These are phyloP conservation scores for Nemania bipapillata DNA, from an alignment of 2,329 filamentous ascomycete genomes.

Conservation along the genomic window DNA sequence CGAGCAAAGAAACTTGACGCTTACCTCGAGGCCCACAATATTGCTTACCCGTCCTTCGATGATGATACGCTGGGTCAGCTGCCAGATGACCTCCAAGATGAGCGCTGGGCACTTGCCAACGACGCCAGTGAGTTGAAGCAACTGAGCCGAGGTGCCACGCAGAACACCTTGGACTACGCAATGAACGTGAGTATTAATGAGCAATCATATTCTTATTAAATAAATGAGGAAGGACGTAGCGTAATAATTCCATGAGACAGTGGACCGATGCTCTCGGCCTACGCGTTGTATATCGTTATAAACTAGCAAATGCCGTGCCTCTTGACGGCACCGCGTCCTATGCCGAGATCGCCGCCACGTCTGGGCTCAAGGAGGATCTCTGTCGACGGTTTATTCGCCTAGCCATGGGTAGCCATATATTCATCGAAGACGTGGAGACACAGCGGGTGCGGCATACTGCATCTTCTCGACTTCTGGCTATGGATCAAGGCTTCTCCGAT, in stretches of 20 bases:
- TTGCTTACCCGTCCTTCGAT: conserved; percentile 32
- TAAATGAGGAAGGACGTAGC: conserved; percentile 6
- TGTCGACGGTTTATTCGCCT: conserved; percentile 28
- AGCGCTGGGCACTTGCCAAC: conserved; percentile 32
- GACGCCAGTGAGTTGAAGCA: conserved; percentile 27
- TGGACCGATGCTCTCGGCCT: conserved; percentile 28
- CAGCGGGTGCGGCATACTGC: conserved; percentile 32
- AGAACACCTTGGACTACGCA: conserved; percentile 27
- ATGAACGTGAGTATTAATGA: conserved; percentile 27
- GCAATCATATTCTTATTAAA: conserved; percentile 7
- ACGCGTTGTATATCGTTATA: conserved; percentile 35
- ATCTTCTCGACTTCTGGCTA: conserved; percentile 29
- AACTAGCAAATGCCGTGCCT: conserved; percentile 31
- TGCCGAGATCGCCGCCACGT: conserved; percentile 30
- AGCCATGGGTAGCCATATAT: conserved; percentile 32
- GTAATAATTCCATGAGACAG: conserved; percentile 21
- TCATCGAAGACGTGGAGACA: conserved; percentile 27
- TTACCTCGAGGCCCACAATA: conserved; percentile 32
- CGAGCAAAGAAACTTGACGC: conserved; percentile 31
- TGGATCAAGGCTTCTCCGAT: conserved; percentile 27
- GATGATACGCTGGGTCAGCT: conserved; percentile 35
- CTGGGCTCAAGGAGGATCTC: conserved; percentile 27
- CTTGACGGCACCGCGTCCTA: conserved; percentile 30
- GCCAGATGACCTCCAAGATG: conserved; percentile 31
- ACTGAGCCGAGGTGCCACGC: conserved; percentile 29